phyloP scores from a whole-genome alignment of 2,329 filamentous ascomycete genomes.

The Colletotrichum sublineola region DNA sequence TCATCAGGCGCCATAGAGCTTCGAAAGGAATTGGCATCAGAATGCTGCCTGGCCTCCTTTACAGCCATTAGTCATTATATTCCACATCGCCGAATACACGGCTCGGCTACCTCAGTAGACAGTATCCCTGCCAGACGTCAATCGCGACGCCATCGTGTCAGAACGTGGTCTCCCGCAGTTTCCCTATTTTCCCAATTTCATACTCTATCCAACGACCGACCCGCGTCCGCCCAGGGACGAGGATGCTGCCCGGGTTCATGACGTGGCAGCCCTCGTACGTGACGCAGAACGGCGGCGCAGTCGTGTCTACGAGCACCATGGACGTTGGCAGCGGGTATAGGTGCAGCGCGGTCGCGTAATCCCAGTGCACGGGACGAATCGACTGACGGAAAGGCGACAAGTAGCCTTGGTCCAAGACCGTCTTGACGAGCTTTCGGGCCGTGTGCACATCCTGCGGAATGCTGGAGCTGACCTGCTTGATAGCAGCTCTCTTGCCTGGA shows the following conservation, averaged over 20 bases:
- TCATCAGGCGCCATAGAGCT: not conserved
- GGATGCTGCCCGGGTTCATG: slow-evolving; percentile 87
- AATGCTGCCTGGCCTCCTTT: not conserved
- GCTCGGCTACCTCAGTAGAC: not conserved
- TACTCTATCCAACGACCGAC: slow-evolving; percentile 91
- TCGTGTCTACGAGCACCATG: slow-evolving; percentile 84
- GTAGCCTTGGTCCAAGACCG: slow-evolving; percentile 89
- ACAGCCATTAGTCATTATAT: not conserved
- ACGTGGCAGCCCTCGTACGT: slow-evolving; percentile 97
- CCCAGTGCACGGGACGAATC: slow-evolving; percentile 89
- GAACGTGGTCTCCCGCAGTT: slow-evolving; percentile 73
- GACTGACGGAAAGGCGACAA: slow-evolving; percentile 88
- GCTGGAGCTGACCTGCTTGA: slow-evolving; percentile 29
- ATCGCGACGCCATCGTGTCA: slow-evolving; percentile 49
- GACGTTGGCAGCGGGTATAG: slow-evolving; percentile 91
- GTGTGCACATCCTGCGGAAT: slow-evolving; percentile 66
- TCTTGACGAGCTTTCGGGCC: slow-evolving; percentile 87
- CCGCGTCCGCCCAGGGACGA: slow-evolving; percentile 76
- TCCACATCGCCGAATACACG: not conserved
- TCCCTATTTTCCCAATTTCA: slow-evolving; percentile 74
- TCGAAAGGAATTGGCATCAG: not conserved
- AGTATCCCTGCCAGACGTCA: too few species aligned
- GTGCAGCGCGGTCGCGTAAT: slow-evolving; percentile 80
- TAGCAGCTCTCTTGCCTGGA: slow-evolving; percentile 38
- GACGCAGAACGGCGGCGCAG: slow-evolving; percentile 84